Conservation (phyloP, 2,329 filamentous ascomycete species). For the Epicoccum sorghinum region DNA sequence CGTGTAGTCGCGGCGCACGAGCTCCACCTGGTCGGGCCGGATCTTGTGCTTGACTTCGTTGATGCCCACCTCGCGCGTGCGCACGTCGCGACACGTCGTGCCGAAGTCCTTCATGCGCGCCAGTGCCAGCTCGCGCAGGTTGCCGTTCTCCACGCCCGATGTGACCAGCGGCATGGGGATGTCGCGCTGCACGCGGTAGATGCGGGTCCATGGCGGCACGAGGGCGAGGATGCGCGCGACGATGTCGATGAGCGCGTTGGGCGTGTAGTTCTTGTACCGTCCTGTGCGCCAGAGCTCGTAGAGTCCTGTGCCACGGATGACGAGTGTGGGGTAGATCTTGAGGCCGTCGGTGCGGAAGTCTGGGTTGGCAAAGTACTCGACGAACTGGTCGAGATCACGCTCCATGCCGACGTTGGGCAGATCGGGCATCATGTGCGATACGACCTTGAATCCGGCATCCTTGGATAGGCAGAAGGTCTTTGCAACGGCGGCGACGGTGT, state of each 20-base stretch:
- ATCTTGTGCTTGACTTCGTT: conserved; percentile 99
- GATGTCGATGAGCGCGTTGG: conserved; percentile 93
- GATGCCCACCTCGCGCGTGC: conserved; percentile 94
- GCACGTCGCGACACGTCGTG: conserved; percentile 93
- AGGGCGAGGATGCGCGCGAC: conserved; percentile 95
- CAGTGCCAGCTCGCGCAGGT: conserved; percentile 88
- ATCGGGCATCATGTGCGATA: conserved; percentile 99
- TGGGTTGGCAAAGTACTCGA: conserved; percentile 97
- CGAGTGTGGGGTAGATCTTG: conserved; percentile 97
- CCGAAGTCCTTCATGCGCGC: conserved; percentile 99
- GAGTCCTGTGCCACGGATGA: conserved; percentile 93
- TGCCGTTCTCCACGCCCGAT: conserved; percentile 96
- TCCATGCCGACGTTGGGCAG: conserved; percentile 98
- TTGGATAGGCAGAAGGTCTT: conserved; percentile 98
- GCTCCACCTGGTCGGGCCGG: conserved; percentile 91
- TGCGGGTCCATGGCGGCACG: conserved; percentile 95
- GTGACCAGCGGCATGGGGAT: conserved; percentile 99
- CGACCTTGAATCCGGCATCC: conserved; percentile 97
- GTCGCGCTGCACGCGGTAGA: conserved; percentile 97
- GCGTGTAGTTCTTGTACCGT: conserved; percentile 97
- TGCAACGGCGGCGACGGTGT: conserved; percentile 92
- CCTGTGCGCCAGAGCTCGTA: conserved; percentile 98
- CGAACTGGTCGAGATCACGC: conserved; percentile 93
- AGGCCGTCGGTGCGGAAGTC: conserved; percentile 94
- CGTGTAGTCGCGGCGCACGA: conserved; percentile 89